Evolutionary conservation across 345 rosid species (phyloP).

Genomic region (Eutrema yunnanense): DNA sequence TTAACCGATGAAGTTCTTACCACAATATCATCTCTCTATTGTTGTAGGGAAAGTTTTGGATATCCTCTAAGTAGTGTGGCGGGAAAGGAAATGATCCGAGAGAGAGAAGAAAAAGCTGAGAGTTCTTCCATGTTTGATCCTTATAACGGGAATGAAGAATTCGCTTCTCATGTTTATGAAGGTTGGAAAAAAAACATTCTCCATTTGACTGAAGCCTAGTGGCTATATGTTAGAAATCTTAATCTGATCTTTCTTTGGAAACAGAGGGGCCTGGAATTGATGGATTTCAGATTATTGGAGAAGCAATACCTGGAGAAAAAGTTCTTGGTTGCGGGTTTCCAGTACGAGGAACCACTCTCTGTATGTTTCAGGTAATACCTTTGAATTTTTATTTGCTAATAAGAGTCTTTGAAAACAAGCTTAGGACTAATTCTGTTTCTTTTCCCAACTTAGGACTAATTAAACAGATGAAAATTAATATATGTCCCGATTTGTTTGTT

Average conservation of each 20-base stretch:
- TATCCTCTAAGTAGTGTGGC: conserved; percentile 19
- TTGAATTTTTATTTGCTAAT: not conserved
- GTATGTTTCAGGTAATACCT: conserved; percentile 86
- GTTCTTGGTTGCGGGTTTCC: conserved; percentile 94
- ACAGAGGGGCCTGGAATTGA: conserved; percentile 89
- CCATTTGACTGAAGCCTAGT: not conserved
- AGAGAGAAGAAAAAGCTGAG: conserved; percentile 27
- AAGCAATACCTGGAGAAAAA: conserved; percentile 81
- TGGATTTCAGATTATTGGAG: conserved; percentile 85
- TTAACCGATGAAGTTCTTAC: not conserved
- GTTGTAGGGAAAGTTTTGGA: conserved; percentile 27
- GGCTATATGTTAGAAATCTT: conserved; percentile 16
- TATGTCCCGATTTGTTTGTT: not conserved
- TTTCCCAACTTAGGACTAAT: not conserved
- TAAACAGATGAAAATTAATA: not conserved
- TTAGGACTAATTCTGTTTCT: not conserved
- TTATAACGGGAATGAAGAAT: conserved; percentile 22
- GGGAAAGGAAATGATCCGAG: conserved; percentile 26
- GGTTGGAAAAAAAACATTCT: conserved; percentile 3
- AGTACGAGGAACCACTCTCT: conserved; percentile 87
- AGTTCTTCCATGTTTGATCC: conserved; percentile 29
- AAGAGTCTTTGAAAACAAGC: not conserved
- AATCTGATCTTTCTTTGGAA: conserved; percentile 20
- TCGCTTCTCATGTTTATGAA: conserved; percentile 26
- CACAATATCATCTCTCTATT: not conserved